Evolutionary conservation across 768 basidiomycete genomes (phyloP).

Genomic region (Leccinellum albellum): DNA sequence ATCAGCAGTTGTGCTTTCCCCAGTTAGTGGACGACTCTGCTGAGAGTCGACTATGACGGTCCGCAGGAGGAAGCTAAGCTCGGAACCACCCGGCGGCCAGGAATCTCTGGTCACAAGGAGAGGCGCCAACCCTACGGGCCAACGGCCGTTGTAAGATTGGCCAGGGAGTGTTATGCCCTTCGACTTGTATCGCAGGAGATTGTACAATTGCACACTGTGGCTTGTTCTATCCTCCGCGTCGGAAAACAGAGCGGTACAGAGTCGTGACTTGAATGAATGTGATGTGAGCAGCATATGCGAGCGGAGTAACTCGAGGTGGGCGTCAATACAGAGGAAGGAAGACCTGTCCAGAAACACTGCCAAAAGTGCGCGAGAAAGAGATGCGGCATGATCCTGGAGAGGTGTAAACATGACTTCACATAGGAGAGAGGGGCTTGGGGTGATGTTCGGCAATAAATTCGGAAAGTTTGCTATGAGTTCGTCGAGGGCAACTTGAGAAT

Average conservation of each 20-base stretch:
- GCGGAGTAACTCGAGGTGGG: conserved; percentile 65
- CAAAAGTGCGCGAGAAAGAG: conserved; percentile 65
- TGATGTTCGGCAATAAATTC: conserved; percentile 50
- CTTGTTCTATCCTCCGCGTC: conserved; percentile 54
- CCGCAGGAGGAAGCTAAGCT: conserved; percentile 77
- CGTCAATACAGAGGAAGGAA: conserved; percentile 62
- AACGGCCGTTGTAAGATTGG: conserved; percentile 27
- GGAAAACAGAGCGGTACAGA: conserved; percentile 72
- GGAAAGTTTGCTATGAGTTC: conserved; percentile 61
- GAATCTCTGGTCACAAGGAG: conserved; percentile 66
- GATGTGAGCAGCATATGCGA: conserved; percentile 74
- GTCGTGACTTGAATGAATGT: conserved; percentile 66
- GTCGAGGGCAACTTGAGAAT: conserved; percentile 31
- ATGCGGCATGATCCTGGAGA: conserved; percentile 57
- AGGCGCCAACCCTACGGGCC: conserved; percentile 72
- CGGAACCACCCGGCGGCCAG: conserved; percentile 87
- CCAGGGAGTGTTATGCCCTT: conserved; percentile 17
- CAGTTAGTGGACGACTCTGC: conserved; percentile 29
- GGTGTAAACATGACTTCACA: conserved; percentile 59
- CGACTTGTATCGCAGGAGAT: conserved; percentile 21
- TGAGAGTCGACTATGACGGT: conserved; percentile 84
- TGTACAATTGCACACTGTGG: conserved; percentile 26
- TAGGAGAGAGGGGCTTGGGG: conserved; percentile 61
- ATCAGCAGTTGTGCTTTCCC: conserved; percentile 24
- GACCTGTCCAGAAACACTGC: conserved; percentile 59